Conservation (phyloP, 257 asterid genomes). For the Solanum paucissectum region DNA sequence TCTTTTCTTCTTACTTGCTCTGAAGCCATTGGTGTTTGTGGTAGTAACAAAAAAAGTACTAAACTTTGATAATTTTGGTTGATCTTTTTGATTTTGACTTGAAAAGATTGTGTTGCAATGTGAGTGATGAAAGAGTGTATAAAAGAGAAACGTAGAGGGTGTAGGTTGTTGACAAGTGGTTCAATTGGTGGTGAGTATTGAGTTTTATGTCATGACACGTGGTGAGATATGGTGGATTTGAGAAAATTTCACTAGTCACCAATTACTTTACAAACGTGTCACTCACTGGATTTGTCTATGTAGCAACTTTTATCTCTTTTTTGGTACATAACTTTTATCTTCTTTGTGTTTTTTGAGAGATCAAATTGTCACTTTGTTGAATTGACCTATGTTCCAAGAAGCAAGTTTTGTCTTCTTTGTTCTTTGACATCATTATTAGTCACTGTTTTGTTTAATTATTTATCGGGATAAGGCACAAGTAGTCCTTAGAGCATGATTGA, state of each 20-base stretch:
- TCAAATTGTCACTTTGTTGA: not conserved
- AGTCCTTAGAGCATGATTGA: accelerated
- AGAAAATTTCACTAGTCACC: not conserved
- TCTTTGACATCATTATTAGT: not conserved
- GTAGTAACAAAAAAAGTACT: not conserved
- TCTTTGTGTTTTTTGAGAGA: not conserved
- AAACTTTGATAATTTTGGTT: not conserved
- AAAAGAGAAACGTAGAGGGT: not conserved
- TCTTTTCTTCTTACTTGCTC: slow-evolving; percentile 32
- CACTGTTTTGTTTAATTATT: not conserved
- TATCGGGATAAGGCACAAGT: accelerated
- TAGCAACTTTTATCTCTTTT: not conserved
- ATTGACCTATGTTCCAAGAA: not conserved
- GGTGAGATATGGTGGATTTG: not conserved
- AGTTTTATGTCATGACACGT: not conserved
- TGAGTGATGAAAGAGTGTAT: not conserved
- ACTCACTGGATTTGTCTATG: not conserved
- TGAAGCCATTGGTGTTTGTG: slow-evolving; percentile 26
- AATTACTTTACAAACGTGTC: not conserved
- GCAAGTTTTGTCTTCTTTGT: not conserved
- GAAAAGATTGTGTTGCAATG: not conserved
- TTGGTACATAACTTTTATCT: not conserved
- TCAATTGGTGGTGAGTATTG: not conserved
- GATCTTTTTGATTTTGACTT: not conserved
- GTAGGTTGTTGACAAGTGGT: not conserved